Evolutionary conservation across 768 basidiomycete genomes (phyloP).

Genomic region (Fomitopsis pulvina): DNA sequence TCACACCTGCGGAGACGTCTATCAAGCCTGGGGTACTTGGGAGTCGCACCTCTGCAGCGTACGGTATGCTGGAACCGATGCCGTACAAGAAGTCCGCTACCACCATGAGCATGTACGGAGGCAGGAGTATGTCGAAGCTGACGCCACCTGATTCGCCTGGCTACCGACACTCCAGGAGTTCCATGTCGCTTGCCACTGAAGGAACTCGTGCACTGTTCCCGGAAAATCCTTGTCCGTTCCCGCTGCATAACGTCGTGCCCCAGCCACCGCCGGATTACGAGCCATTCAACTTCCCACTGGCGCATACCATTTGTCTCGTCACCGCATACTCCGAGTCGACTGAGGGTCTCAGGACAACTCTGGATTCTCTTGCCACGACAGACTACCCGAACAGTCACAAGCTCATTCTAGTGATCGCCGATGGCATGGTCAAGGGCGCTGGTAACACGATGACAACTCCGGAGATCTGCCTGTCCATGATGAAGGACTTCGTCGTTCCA

Average conservation of each 20-base stretch:
- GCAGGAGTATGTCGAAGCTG: conserved; percentile 39
- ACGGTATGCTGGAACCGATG: conserved; percentile 58
- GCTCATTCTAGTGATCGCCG: conserved; percentile 89
- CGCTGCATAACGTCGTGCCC: conserved; percentile 81
- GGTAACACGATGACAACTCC: conserved; percentile 88
- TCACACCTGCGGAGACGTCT: conserved; percentile 66
- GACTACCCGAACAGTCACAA: conserved; percentile 99
- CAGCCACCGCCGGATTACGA: conserved; percentile 90
- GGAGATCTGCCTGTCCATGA: conserved; percentile 92
- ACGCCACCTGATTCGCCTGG: conserved; percentile 70
- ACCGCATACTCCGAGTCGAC: conserved; percentile 98
- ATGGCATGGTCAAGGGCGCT: conserved; percentile 96
- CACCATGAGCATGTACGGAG: conserved; percentile 25
- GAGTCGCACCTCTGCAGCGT: conserved; percentile 51
- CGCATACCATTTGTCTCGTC: conserved; percentile 91
- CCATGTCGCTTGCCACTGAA: conserved; percentile 60
- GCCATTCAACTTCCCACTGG: conserved; percentile 94
- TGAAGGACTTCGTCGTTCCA: conserved; percentile 86
- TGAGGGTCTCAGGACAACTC: conserved; percentile 91
- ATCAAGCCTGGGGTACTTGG: conserved; percentile 40
- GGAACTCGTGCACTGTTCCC: conserved; percentile 42
- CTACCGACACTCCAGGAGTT: conserved; percentile 72
- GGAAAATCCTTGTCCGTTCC: conserved; percentile 87
- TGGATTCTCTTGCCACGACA: conserved; percentile 97
- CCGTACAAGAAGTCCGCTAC: conserved; percentile 53